These are phyloP conservation scores for Golubevia sp. DNA, from an alignment of 1,284 basidiomycete species.

Conservation along the genomic window DNA sequence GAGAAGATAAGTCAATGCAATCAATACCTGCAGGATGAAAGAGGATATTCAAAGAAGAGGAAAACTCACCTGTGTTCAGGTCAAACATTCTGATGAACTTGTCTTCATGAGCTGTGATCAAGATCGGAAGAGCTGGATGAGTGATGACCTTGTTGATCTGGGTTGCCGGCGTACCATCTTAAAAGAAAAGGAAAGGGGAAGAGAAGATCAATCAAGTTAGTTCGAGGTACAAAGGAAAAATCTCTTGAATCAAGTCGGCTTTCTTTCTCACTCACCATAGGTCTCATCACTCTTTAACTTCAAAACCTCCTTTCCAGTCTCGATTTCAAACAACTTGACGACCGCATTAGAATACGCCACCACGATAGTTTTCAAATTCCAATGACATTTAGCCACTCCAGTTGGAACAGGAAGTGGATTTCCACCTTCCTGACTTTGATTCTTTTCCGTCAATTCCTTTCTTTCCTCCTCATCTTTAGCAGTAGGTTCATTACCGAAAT, in stretches of 20 bases:
- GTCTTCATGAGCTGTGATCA: conserved; percentile 91
- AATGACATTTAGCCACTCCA: conserved; percentile 75
- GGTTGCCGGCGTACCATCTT: conserved; percentile 73
- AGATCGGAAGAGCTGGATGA: conserved; percentile 84
- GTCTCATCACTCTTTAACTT: conserved; percentile 72
- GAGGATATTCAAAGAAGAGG: not conserved
- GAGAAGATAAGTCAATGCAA: not conserved
- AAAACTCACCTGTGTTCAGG: conserved; percentile 72
- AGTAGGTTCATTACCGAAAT: conserved; percentile 65
- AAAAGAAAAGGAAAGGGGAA: conserved; percentile 2
- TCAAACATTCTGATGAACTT: conserved; percentile 90
- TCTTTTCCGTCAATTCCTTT: conserved; percentile 63
- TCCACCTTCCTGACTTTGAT: conserved; percentile 1
- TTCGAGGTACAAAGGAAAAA: conserved; percentile 1
- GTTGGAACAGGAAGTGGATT: conserved; percentile 68
- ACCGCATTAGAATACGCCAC: conserved; percentile 88
- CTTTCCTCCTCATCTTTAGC: conserved; percentile 49
- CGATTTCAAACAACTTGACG: conserved; percentile 87
- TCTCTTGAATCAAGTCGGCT: not conserved
- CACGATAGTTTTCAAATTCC: conserved; percentile 63
- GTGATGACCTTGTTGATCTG: conserved; percentile 89
- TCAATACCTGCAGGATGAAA: not conserved
- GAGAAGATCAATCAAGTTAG: not conserved
- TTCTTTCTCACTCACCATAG: conserved; percentile 68
- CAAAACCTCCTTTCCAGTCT: conserved; percentile 78